Base-by-base conservation (phyloP, 345 rosid species). In the Durio zibethinus region DNA sequence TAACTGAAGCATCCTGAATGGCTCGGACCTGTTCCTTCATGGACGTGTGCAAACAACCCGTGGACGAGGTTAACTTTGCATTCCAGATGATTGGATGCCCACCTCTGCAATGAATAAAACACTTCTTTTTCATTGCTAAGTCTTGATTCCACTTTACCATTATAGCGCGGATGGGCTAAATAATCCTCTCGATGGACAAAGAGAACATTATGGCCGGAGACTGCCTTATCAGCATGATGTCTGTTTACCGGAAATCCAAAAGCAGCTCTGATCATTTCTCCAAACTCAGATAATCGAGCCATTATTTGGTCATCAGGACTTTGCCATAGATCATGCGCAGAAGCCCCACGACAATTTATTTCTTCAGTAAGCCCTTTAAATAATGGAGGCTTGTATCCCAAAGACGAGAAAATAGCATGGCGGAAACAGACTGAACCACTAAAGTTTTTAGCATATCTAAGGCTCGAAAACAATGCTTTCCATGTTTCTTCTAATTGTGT, bases 1-100 rank as follows among this genome's bases (percentile, higher is more conserved):
- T 91, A 80, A 96, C 94, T 0, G 97, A 96, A 14, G 99, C 99
- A 47, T 92, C 98, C 83, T 93, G 98, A 79, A 93, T 89, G 72
- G 92, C 90, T 81, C 80, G 80, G 60, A 92, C 87, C 81, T 96
- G 99, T 75, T 93, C 94, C 80, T 84, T 96, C 99, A 93, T 86
- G 2, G 94, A 15, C 98, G 80, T 91, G 98, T 0, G 96, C 99
- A 84, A 96, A 82, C 77, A 93, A 72, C 75, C 99, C 99, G 71
- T 93, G 92, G 72, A 93, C 80, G 14, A 96, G 83, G 80, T 90
- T 96, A 36, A 96, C 84, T 79, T 88, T 89, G 76, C 99, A 93
- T 25, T 68, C 80, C 29, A 20, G 18, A 79, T 85, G 86, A 43
- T 77, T 84, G n/a, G 89, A 83, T 73, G 87, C 91, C 98, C 98